phyloP scores from a whole-genome alignment of 129 eudicot species.

The Flaveria trinervia region DNA sequence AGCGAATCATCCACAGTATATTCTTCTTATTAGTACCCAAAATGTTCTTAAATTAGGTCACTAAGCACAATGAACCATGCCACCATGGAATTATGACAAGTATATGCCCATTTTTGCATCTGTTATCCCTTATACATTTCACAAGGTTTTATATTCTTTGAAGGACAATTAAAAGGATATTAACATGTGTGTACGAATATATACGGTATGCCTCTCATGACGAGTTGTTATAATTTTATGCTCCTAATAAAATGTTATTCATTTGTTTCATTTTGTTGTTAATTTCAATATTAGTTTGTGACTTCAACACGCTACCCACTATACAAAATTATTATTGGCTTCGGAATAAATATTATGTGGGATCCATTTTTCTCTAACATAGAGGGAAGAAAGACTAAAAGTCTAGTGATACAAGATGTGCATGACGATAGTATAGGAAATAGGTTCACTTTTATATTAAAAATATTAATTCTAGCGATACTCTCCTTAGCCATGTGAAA shows the following conservation, averaged over 20 bases:
- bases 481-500: too few relatives aligned
- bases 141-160: slow-evolving; percentile 31
- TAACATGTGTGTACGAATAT: slow-evolving; percentile 22
- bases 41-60: slow-evolving; percentile 31
- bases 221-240: slow-evolving; percentile 7
- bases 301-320: slow-evolving; percentile 4
- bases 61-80: slow-evolving; percentile 18
- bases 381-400: neutral
- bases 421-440: too few relatives aligned
- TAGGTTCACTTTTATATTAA: too few relatives aligned
- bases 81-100: slow-evolving; percentile 23
- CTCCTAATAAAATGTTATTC: neutral
- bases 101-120: slow-evolving; percentile 35
- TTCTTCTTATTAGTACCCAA: slow-evolving; percentile 21
- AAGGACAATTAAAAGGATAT: slow-evolving; percentile 12
- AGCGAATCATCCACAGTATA: slow-evolving; percentile 22
- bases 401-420: too few relatives aligned
- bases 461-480: too few relatives aligned
- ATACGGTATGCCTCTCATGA: slow-evolving; percentile 19
- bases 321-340: neutral
- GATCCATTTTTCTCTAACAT: slow-evolving; percentile 19
- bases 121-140: slow-evolving; percentile 18
- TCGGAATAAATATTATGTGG: neutral
- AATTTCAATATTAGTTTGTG: slow-evolving; percentile 11
- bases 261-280: neutral